Percentiles rank a stretch among this genome's conserved stretches.
Evolutionary conservation across 257 asterid genomes (phyloP).

Genomic region (Linaria vulgaris): DNA sequence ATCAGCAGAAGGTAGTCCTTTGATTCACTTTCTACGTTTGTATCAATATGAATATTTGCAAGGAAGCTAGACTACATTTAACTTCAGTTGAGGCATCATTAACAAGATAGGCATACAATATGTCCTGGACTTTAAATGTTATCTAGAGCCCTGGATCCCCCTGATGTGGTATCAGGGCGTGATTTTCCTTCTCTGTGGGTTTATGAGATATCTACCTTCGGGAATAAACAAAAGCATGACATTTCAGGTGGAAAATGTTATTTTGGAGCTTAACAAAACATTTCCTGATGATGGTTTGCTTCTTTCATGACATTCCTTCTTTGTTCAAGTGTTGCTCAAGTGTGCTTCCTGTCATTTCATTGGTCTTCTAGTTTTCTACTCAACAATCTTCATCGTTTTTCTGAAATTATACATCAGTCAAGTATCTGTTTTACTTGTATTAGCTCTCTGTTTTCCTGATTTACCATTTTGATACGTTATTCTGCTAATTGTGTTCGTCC

Average conservation of each 20-base stretch:
- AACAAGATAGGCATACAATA: conserved; percentile 10
- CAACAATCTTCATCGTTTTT: not conserved
- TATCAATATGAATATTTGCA: conserved; percentile 4
- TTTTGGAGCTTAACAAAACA: conserved; percentile 76
- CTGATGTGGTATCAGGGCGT: not conserved
- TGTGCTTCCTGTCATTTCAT: conserved; percentile 17
- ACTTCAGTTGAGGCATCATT: conserved; percentile 18
- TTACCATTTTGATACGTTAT: not conserved
- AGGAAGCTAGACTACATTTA: conserved; percentile 11
- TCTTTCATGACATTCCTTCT: conserved; percentile 33
- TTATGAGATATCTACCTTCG: conserved; percentile 23
- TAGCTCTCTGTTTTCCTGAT: not conserved
- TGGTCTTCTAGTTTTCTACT: not conserved
- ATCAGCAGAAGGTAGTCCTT: conserved; percentile 73
- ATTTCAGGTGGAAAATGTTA: conserved; percentile 90
- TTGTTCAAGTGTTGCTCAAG: too few species aligned
- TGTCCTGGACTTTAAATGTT: conserved; percentile 16
- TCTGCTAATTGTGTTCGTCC: conserved; percentile 12
- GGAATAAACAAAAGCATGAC: conserved; percentile 23
- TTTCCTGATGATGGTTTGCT: conserved; percentile 95
- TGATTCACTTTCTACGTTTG: not conserved
- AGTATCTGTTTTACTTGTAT: not conserved
- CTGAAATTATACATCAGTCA: not conserved
- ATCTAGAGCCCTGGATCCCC: not conserved
- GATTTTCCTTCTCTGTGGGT: conserved; percentile 13